A percentile compares a stretch with the other conserved stretches of the same genome.
These are phyloP conservation scores for Mortierella sp. DNA, from an alignment of 371 early-diverging fungal genomes.

Conservation along the genomic window DNA sequence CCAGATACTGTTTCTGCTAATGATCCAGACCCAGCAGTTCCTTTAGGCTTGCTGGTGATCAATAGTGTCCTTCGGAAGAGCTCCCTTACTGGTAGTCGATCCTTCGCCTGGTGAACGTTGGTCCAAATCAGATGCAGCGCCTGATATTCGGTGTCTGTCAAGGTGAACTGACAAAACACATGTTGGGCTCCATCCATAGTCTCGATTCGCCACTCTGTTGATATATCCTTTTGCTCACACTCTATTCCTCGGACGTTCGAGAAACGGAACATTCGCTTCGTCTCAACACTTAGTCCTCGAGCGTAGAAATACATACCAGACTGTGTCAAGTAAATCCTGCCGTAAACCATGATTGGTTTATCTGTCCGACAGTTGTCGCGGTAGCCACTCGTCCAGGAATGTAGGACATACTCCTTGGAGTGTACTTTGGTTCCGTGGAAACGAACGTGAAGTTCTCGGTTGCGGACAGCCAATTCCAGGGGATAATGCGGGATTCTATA, in stretches of 20 bases:
- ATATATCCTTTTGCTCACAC: conserved; percentile 55
- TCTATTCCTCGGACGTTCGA: conserved; percentile 53
- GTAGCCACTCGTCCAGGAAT: conserved; percentile 55
- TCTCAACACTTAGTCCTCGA: conserved; percentile 49
- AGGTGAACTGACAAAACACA: conserved; percentile 49
- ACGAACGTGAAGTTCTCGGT: conserved; percentile 45
- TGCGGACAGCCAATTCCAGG: conserved; percentile 51
- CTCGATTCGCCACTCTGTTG: conserved; percentile 56
- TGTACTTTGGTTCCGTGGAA: conserved; percentile 55
- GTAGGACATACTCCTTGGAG: conserved; percentile 54
- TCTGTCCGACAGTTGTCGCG: conserved; percentile 39
- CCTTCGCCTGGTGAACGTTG: conserved; percentile 40
- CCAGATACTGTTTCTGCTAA: conserved; percentile 51
- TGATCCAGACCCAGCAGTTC: conserved; percentile 53
- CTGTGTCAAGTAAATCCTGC: conserved; percentile 47
- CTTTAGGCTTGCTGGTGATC: conserved; percentile 51
- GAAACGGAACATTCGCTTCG: conserved; percentile 55
- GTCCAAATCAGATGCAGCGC: conserved; percentile 55
- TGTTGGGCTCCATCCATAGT: conserved; percentile 47
- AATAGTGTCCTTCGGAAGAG: conserved; percentile 35
- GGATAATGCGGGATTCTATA: conserved; percentile 49
- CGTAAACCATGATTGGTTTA: conserved; percentile 46
- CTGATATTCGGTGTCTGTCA: conserved; percentile 51
- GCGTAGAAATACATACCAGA: conserved; percentile 58
- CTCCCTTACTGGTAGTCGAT: conserved; percentile 44